phyloP scores from a whole-genome alignment of 2,329 filamentous ascomycete species.

The Calonectria henricotiae region DNA sequence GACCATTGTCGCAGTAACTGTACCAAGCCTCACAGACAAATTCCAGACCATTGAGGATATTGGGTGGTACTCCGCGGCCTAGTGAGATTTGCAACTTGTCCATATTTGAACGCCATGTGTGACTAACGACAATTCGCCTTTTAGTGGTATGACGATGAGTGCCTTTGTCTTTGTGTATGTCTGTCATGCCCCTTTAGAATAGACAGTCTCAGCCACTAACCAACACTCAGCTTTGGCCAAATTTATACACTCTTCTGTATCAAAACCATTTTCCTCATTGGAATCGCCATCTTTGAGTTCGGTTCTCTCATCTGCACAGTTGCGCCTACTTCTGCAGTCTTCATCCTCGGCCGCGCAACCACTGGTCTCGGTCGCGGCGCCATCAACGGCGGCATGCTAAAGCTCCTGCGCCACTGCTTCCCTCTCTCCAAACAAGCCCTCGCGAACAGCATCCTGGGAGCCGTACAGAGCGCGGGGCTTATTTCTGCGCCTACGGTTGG shows the following conservation, averaged over 20 bases:
- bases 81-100: constrained; percentile 25
- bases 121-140: not conserved
- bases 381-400: constrained; percentile 49
- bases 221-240: constrained; percentile 48
- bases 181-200: rapidly evolving
- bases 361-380: constrained; percentile 56
- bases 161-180: constrained; percentile 50
- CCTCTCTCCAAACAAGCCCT: constrained; percentile 46
- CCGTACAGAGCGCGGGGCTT: constrained; percentile 42
- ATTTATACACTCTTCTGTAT: constrained; percentile 54
- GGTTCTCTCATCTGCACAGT: constrained; percentile 58
- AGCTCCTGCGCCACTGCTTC: constrained; percentile 48
- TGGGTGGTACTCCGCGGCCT: constrained; percentile 51
- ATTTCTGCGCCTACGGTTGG: constrained; percentile 48
- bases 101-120: rapidly evolving
- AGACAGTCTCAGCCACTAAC: constrained; percentile 2
- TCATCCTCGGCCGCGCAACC: constrained; percentile 59
- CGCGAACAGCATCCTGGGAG: constrained; percentile 45
- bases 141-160: constrained; percentile 48
- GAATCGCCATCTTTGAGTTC: constrained; percentile 54
- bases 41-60: constrained; percentile 50
- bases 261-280: constrained; percentile 52
- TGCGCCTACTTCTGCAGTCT: constrained; percentile 56
- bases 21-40: constrained; percentile 49
- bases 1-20: constrained; percentile 46